Percentiles rank a stretch among this genome's conserved stretches.
phyloP scores from a whole-genome alignment of 2,329 filamentous ascomycete species.

The Laburnicola sp. region DNA sequence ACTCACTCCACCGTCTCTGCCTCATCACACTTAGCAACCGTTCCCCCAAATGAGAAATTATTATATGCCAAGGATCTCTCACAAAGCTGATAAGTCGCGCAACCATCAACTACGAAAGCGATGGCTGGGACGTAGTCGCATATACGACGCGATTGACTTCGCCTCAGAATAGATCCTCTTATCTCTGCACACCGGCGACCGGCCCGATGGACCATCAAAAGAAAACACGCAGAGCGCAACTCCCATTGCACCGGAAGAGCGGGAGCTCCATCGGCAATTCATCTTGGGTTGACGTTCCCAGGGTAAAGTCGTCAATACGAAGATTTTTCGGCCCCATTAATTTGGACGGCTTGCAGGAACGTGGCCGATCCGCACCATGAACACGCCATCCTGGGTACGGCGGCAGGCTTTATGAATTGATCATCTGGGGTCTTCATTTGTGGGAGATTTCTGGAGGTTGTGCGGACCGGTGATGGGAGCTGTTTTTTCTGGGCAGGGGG shows the following conservation, averaged over 20 bases:
- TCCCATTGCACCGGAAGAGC: conserved; percentile 13
- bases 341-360: conserved; percentile 10
- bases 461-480: conserved; percentile 3
- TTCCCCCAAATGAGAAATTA: too few species aligned
- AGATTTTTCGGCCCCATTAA: conserved; percentile 17
- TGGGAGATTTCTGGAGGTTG: conserved; percentile 7
- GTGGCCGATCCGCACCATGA: conserved; percentile 12
- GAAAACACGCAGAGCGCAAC: conserved; percentile 6
- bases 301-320: conserved; percentile 31
- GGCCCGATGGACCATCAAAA: conserved; percentile 18
- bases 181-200: conserved; percentile 14
- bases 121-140: not conserved
- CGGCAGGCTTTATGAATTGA: conserved; percentile 11
- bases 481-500: conserved; percentile 2
- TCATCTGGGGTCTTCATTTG: conserved; percentile 14
- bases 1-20: too few species aligned
- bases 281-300: conserved; percentile 20
- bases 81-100: not conserved
- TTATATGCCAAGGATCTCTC: too few species aligned
- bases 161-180: not conserved
- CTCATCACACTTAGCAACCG: too few species aligned
- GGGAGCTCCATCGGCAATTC: conserved; percentile 13
- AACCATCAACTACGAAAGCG: not conserved
- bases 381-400: conserved; percentile 19
- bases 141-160: not conserved